phyloP scores from a whole-genome alignment of 768 basidiomycete species.

The Tricholoma flavovirens region DNA sequence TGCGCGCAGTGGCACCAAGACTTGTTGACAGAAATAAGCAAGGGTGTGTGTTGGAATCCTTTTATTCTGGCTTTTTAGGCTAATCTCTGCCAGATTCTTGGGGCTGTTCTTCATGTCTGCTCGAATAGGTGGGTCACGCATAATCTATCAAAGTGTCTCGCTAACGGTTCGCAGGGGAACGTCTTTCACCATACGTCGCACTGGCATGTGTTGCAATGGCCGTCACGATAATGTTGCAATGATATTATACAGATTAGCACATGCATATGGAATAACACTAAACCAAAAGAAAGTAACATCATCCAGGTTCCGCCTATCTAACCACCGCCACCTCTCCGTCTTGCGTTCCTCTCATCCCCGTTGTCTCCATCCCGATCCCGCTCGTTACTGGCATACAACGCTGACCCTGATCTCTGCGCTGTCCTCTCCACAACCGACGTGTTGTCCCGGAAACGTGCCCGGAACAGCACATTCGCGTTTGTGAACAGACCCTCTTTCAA shows the following conservation, averaged over 20 bases:
- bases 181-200: constrained; percentile 93
- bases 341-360: constrained; percentile 24
- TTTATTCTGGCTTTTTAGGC: not conserved
- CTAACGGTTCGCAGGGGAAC: constrained; percentile 58
- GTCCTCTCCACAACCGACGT: constrained; percentile 87
- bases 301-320: not conserved
- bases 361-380: constrained; percentile 24
- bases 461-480: constrained; percentile 95
- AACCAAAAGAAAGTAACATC: not conserved
- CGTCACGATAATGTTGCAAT: constrained; percentile 45
- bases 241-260: constrained; percentile 19
- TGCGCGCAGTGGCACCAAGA: constrained; percentile 83
- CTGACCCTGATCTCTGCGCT: constrained; percentile 54
- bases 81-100: constrained; percentile 54
- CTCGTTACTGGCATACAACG: constrained; percentile 33
- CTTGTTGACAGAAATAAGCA: constrained; percentile 91
- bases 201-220: constrained; percentile 94
- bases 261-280: constrained; percentile 1
- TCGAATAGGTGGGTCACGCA: constrained; percentile 67
- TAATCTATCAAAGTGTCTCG: not conserved
- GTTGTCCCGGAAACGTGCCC: constrained; percentile 89
- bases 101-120: constrained; percentile 96
- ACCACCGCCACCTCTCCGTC: constrained; percentile 26
- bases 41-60: constrained; percentile 62
- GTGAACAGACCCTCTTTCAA: constrained; percentile 97